Base-by-base conservation (phyloP, 2,329 filamentous ascomycete genomes). In the Tolypocladium nubicola region DNA sequence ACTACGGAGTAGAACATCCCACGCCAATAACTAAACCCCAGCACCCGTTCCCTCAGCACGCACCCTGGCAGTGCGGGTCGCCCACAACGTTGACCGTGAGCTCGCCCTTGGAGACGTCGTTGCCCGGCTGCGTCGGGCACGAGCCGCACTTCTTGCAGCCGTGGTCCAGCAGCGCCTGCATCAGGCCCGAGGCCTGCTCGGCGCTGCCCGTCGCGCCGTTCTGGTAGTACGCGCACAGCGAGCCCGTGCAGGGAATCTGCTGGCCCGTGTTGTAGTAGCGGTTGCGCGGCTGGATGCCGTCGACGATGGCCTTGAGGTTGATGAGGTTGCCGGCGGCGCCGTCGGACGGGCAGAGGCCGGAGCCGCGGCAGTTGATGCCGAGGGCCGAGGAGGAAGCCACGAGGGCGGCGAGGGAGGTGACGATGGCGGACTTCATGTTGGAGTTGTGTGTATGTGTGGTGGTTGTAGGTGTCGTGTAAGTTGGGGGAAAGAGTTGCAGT, bases 341-440 rank as follows among this genome's bases (percentile, higher is more conserved):
- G 45, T 62, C 61, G 21, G 59, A 47, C 37, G 35, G 54, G 55
- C 61, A 63, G 26, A 50, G 53, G 30, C 56, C 59, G 16, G 61
- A 62, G 35, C 59, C 60, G 41, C 60, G 55, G 57, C 61, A 63
- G 57, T 63, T 63, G 45, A 62, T 62, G 21, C 59, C 61, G 1
- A 61, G 57, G 1, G 60, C 61, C 1, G 60, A 43, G 45, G 53
- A 59, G 26, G 52, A 52, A 45, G 58, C 47, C 26, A 59, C 41
- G 35, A 61, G 43, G 21, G 57, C 45, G 13, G 55, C 41, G 40
- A 60, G 4, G n/a, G 56, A 26, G 35, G 52, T 26, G 50, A 54
- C 23, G 52, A 39, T 53, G 52, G 21, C 40, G 19, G 41, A 23
- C 26, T 53, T 53, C 52, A 52, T 38, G 30, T 33, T 33, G 30